Conservation (phyloP, 306 rosid species). For the Cajanus cajan region DNA sequence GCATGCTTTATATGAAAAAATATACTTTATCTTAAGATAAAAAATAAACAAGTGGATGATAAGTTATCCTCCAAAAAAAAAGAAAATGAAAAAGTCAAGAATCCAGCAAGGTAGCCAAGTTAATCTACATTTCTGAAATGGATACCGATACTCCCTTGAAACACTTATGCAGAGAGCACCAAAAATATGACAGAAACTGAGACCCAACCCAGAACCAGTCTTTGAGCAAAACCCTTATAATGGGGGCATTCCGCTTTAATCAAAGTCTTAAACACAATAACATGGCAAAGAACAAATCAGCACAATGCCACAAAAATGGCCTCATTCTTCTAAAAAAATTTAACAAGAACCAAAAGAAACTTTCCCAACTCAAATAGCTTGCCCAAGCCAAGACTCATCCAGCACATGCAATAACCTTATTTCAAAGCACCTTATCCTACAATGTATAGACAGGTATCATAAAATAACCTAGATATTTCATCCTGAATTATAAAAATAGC, state of each 20-base stretch:
- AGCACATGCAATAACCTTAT: not conserved
- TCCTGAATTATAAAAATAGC: not conserved
- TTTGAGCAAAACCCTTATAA: not conserved
- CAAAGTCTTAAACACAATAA: not conserved
- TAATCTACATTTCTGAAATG: not conserved
- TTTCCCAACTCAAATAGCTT: not conserved
- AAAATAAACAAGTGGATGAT: not conserved
- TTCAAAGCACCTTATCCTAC: not conserved
- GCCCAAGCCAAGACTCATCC: not conserved
- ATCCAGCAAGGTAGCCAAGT: constrained; percentile 1
- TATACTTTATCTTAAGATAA: not conserved
- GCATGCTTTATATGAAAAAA: not conserved
- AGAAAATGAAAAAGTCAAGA: not conserved
- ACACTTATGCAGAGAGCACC: not conserved
- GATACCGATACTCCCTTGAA: too few species aligned
- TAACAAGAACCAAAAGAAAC: not conserved
- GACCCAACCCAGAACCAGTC: not conserved
- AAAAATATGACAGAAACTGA: not conserved
- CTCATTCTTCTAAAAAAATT: not conserved
- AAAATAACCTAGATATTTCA: not conserved
- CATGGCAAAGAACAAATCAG: not conserved
- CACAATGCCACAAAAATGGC: not conserved
- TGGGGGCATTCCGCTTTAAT: not conserved
- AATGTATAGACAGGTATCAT: not conserved
- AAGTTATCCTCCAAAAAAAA: not conserved